Percentiles rank a stretch among this genome's conserved stretches.
Conservation (phyloP, 2,329 filamentous ascomycete species). For the Fusarium anguioides region DNA sequence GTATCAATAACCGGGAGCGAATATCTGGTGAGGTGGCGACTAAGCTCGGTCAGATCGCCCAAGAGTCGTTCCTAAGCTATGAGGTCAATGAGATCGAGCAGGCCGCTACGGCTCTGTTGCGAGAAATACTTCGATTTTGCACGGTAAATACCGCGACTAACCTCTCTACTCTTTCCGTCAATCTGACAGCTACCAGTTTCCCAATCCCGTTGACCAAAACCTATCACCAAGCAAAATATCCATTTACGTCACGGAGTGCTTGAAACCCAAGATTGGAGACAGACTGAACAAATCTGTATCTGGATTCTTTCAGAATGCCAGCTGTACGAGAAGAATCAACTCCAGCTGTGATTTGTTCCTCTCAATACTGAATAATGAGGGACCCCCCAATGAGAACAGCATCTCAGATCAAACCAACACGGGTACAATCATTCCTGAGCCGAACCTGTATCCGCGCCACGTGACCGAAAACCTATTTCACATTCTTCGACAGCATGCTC, state of each 20-base stretch:
- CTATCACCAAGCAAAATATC: too few relatives aligned
- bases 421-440: not conserved
- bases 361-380: not conserved
- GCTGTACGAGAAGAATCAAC: not conserved
- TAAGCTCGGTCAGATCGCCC: not conserved
- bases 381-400: not conserved
- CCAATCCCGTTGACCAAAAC: not conserved
- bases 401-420: too few relatives aligned
- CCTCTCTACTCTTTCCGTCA: too few relatives aligned
- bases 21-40: not conserved
- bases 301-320: too few relatives aligned
- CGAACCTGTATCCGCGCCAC: not conserved
- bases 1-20: not conserved
- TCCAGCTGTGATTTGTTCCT: not conserved
- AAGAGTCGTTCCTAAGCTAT: not conserved
- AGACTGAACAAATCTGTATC: too few relatives aligned
- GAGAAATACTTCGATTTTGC: not conserved
- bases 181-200: not conserved
- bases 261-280: too few relatives aligned
- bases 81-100: not conserved
- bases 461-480: not conserved
- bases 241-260: too few relatives aligned
- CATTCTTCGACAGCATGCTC: not conserved
- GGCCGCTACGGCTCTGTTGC: not conserved
- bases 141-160: not conserved